These are phyloP conservation scores for Neurospora sp. DNA, from an alignment of 495 filamentous ascomycete genomes.

Conservation along the genomic window DNA sequence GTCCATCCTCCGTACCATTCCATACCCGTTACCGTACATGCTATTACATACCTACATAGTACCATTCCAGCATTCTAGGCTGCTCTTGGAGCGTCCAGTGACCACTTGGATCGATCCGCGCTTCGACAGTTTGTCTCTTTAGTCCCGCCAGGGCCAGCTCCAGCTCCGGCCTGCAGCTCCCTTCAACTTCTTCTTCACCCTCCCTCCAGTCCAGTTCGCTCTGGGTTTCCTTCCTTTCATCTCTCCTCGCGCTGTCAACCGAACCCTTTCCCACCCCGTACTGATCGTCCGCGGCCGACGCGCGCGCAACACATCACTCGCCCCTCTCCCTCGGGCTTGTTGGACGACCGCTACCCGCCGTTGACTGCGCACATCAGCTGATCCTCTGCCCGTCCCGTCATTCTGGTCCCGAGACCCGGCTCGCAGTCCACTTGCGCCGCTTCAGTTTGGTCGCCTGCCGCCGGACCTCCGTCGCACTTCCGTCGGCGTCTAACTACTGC, in stretches of 20 bases:
- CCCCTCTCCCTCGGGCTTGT: not conserved
- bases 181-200: not conserved
- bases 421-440: not conserved
- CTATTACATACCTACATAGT: not conserved
- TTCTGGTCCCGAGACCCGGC: not conserved
- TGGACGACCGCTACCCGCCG: not conserved
- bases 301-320: not conserved
- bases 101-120: not conserved
- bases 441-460: not conserved
- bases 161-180: not conserved
- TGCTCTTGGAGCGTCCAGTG: not conserved
- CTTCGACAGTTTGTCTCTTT: conserved; percentile 1
- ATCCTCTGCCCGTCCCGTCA: not conserved
- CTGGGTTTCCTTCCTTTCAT: not conserved
- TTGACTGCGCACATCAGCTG: not conserved
- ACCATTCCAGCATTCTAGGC: not conserved
- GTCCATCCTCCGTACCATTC: not conserved
- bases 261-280: not conserved
- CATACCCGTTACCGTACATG: not conserved
- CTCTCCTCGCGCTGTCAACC: not conserved
- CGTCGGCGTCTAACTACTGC: not conserved
- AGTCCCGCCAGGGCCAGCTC: not conserved
- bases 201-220: not conserved
- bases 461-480: not conserved
- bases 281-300: not conserved